phyloP scores from a whole-genome alignment of 805 yeast genomes.

The Kodamaea laetipori region DNA sequence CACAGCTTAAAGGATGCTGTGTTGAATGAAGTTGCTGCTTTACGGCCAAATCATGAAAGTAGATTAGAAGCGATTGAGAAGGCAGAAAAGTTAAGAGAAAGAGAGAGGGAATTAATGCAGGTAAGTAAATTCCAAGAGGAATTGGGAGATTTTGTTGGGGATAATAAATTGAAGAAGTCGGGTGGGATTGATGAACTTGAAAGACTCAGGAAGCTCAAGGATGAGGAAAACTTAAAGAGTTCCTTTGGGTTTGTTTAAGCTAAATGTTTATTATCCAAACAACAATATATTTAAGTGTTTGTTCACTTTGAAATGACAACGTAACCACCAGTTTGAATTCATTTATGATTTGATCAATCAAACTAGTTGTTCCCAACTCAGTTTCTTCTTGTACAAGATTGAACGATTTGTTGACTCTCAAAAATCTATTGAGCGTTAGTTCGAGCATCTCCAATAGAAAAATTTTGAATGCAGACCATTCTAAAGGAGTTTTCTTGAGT shows the following conservation, averaged over 20 bases:
- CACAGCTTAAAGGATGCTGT: conserved; percentile 73
- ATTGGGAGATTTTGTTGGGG: conserved; percentile 80
- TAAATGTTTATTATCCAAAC: conserved; percentile 10
- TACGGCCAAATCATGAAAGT: conserved; percentile 81
- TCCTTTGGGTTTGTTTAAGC: conserved; percentile 33
- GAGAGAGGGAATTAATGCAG: conserved; percentile 59
- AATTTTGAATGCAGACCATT: conserved; percentile 11
- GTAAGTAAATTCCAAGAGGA: conserved; percentile 80
- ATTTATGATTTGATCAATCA: neutral
- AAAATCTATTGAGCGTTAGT: conserved; percentile 17
- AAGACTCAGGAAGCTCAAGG: conserved; percentile 62
- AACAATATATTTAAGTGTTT: neutral
- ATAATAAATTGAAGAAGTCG: conserved; percentile 69
- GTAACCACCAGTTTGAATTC: neutral
- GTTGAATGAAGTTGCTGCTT: conserved; percentile 71
- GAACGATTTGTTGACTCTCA: conserved; percentile 14
- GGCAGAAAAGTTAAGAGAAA: conserved; percentile 79
- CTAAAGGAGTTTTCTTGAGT: conserved; percentile 1
- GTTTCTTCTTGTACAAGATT: neutral
- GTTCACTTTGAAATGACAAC: neutral
- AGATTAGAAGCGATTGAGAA: conserved; percentile 86
- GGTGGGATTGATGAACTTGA: conserved; percentile 93
- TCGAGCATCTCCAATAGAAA: conserved; percentile 19
- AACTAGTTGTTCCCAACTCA: neutral
- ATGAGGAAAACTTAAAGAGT: conserved; percentile 66